A percentile compares a stretch with the other conserved stretches of the same genome.
phyloP scores from a whole-genome alignment of 2,329 filamentous ascomycete species.

The Dactylonectria macrodidyma region DNA sequence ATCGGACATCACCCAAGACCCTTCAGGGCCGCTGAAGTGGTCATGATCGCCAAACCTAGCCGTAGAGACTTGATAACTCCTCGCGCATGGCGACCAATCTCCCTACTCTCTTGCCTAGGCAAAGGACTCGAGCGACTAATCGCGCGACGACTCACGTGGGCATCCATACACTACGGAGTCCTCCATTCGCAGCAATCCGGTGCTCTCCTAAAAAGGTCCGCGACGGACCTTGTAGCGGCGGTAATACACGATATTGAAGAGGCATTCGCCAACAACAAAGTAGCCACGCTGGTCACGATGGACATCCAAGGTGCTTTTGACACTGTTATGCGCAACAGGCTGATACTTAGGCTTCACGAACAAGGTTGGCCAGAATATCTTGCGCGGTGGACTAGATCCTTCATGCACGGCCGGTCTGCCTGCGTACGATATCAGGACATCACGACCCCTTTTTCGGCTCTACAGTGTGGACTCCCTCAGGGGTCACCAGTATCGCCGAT shows the following conservation, averaged over 20 bases:
- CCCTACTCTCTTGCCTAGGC: too few relatives aligned
- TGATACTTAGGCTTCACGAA: conserved; percentile 30
- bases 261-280: too few relatives aligned
- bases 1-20: background rate
- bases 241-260: too few relatives aligned
- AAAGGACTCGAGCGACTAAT: too few relatives aligned
- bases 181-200: conserved; percentile 39
- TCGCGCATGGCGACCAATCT: conserved; percentile 35
- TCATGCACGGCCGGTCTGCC: too few relatives aligned
- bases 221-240: background rate
- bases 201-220: conserved; percentile 41
- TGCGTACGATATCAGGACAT: too few relatives aligned
- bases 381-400: too few relatives aligned
- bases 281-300: too few relatives aligned
- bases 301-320: conserved; percentile 35
- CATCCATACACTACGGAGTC: conserved; percentile 2
- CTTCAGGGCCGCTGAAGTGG: conserved; percentile 40
- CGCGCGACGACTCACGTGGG: too few relatives aligned
- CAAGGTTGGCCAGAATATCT: conserved; percentile 29
- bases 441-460: too few relatives aligned
- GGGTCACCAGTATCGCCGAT: too few relatives aligned
- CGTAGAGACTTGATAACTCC: conserved; percentile 38
- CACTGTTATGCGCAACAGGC: conserved; percentile 34
- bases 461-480: too few relatives aligned
- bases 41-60: conserved; percentile 45